These are phyloP conservation scores for Conticribra guillardii DNA, from an alignment of 108 stramenopile genomes.

Conservation along the genomic window DNA sequence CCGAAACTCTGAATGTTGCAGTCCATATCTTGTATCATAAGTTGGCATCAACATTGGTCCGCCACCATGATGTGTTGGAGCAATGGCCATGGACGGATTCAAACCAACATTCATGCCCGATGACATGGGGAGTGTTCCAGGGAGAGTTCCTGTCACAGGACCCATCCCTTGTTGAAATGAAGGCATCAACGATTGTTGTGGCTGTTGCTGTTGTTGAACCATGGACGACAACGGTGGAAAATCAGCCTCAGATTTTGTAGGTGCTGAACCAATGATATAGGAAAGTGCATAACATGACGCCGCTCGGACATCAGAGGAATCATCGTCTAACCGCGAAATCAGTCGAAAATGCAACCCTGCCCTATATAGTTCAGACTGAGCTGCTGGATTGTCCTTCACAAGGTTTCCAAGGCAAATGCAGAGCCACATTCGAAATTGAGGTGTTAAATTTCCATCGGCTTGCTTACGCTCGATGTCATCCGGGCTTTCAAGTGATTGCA, in stretches of 20 bases:
- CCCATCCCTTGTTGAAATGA: slow-evolving; percentile 20
- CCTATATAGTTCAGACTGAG: slow-evolving; percentile 66
- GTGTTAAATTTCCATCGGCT: slow-evolving; percentile 36
- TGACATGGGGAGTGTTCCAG: not conserved
- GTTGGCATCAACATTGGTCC: slow-evolving; percentile 24
- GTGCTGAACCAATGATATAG: slow-evolving; percentile 46
- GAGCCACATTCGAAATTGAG: slow-evolving; percentile 82
- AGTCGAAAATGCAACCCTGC: slow-evolving; percentile 72
- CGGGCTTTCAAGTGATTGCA: slow-evolving; percentile 57
- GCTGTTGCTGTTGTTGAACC: slow-evolving; percentile 15
- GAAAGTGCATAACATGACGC: slow-evolving; percentile 89
- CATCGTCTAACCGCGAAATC: slow-evolving; percentile 62
- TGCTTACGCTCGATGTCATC: slow-evolving; percentile 36
- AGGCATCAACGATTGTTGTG: slow-evolving; percentile 13
- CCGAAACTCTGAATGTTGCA: slow-evolving; percentile 3
- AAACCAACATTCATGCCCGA: not conserved
- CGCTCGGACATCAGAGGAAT: slow-evolving; percentile 75
- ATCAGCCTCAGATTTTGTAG: slow-evolving; percentile 5
- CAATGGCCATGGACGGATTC: not conserved
- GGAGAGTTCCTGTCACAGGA: not conserved
- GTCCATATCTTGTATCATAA: not conserved
- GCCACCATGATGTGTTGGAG: not conserved
- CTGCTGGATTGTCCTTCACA: slow-evolving; percentile 59
- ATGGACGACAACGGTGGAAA: slow-evolving; percentile 24
- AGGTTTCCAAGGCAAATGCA: slow-evolving; percentile 87